Base-by-base conservation (phyloP, 2,329 filamentous ascomycete genomes). In the Colletotrichum falcatum region DNA sequence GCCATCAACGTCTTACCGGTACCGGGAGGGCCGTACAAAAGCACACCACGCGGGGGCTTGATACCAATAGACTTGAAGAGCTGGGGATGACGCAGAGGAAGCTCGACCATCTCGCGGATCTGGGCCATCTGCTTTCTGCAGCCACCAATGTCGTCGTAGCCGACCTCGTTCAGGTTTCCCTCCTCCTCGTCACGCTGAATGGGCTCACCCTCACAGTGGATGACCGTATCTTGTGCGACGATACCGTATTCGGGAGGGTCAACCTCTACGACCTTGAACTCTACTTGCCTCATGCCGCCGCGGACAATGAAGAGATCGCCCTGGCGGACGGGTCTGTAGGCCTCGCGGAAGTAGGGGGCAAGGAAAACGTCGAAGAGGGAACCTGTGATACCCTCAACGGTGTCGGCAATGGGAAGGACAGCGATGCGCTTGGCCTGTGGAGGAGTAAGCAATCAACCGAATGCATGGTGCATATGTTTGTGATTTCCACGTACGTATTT, bases 31-130 rank as follows among this genome's bases (percentile, higher is more conserved):
- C 96, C 96, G 82, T 93, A 95, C 79, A 99, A 94, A 80, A 99
- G 89, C 79, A 98, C 97, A 90, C 96, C 96, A 79, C 96, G 94
- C 55, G 96, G 96, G 66, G 96, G 96, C 90, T 99, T 99, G 87
- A 99, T 98, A 90, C 96, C 96, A 79, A 99, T 98, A 49, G 95
- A 98, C 89, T 98, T 99, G 92, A 99, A 99, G 61, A 99, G 92
- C 83, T 98, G 96, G 72, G 96, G 96, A 84, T 99, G 96, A 79
- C 96, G 92, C 73, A 99, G 89, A 72, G 96, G 96, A 76, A 99
- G 88, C 88, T 99, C 96, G 74, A 99, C 96, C 88, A 99, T 91
- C 83, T 99, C 96, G 81, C 96, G 94, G 78, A 99, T 97, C 87
- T 99, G 96, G 74, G 96, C 96, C 96, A 99, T 98, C 86, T 99